These are phyloP conservation scores for Musa beccarii DNA, from an alignment of 176 grass and related monocot genomes.

Conservation along the genomic window DNA sequence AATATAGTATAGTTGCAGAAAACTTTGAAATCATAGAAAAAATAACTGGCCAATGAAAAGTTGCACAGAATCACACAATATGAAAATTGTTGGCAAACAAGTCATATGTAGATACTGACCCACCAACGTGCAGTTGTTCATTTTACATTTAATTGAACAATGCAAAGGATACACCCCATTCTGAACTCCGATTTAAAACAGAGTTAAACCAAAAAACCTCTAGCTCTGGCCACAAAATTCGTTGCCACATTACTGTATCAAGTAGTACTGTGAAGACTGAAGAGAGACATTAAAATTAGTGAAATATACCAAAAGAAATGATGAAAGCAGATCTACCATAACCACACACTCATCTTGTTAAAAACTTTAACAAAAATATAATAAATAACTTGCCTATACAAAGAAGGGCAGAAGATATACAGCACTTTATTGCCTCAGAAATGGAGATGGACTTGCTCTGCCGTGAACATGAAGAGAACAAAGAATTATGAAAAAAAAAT, in stretches of 20 bases:
- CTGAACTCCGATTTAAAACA: conserved; percentile 76
- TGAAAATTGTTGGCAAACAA: too few species aligned
- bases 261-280: conserved; percentile 58
- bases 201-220: conserved; percentile 99
- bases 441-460: conserved; percentile 74
- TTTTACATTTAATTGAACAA: conserved; percentile 14
- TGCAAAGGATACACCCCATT: conserved; percentile 98
- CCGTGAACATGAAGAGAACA: background rate
- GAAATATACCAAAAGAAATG: background rate
- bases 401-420: conserved; percentile 39
- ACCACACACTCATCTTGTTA: background rate
- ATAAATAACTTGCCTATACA: conserved; percentile 55
- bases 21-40: too few species aligned
- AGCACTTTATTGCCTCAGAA: conserved; percentile 64
- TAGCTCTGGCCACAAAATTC: conserved; percentile 91
- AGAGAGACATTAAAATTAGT: conserved; percentile 9
- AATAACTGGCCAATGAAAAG: too few species aligned
- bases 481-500: background rate
- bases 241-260: conserved; percentile 83
- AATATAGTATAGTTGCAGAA: too few species aligned
- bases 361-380: background rate
- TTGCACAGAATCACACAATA: too few species aligned
- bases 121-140: background rate
- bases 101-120: background rate
- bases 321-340: too few species aligned